Conservation (phyloP, 75 land plant species). For the Picea sitchensis region DNA sequence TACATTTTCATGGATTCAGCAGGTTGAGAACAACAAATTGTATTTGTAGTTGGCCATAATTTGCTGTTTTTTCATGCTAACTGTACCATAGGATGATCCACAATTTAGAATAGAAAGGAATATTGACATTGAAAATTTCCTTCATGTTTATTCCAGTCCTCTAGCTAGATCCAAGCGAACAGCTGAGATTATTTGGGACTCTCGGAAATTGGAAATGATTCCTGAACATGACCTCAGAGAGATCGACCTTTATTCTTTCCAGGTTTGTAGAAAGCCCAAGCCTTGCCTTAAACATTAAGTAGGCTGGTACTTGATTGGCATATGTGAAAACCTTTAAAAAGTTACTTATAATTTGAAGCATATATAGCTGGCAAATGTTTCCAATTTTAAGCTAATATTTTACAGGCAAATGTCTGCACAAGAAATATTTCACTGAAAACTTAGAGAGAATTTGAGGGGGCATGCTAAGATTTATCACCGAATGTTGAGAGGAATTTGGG, state of each 20-base stretch:
- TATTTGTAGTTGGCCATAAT: neutral
- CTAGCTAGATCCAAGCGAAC: conserved; percentile 83
- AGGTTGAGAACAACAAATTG: neutral
- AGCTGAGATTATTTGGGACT: conserved; percentile 91
- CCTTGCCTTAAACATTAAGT: neutral
- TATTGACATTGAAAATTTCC: conserved; percentile 2
- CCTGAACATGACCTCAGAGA: conserved; percentile 80
- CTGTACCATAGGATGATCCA: neutral
- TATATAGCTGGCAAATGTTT: neutral
- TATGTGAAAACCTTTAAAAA: neutral
- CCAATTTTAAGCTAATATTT: neutral
- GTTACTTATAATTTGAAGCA: neutral
- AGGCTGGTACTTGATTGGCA: neutral
- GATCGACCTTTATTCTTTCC: conserved; percentile 97
- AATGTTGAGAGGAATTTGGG: neutral
- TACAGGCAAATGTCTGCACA: neutral
- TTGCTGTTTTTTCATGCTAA: neutral
- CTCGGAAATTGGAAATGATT: conserved; percentile 52
- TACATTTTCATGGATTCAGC: neutral
- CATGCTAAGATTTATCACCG: neutral
- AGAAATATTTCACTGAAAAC: neutral
- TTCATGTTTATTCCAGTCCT: conserved; percentile 51
- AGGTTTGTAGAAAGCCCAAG: conserved; percentile 37
- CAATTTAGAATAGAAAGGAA: conserved; percentile 1
- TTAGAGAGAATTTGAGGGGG: neutral